Base-by-base conservation (phyloP, 108 stramenopile species). In the Cyclostephanos invisitatus region DNA sequence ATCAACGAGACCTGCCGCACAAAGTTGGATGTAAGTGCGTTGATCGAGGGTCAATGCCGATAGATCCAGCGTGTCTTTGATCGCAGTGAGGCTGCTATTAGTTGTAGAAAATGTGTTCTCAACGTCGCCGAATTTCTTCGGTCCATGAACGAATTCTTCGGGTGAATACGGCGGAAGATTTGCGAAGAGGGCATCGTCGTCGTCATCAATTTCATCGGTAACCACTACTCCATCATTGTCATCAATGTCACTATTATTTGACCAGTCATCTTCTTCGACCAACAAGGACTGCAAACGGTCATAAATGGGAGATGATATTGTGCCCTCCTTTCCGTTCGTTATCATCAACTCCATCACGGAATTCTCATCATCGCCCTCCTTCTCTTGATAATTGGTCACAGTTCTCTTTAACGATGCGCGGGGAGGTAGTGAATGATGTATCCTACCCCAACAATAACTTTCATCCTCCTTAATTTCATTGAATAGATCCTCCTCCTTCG, bases 261-360 rank as follows among this genome's bases (percentile, higher is more conserved):
- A 21, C 20, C 51, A 53, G 28, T 58, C 57, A 22, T 81, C 83
- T 58, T 81, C 82, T 25, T 87, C 83, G n/a, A 89, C 80, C 65
- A 89, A 50, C 68, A 89, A 68, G 25, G 86, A 89, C 51, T 87
- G 86, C 46, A 89, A 62, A 69, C 83, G 73, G 76, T 86, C 87
- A 68, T 79, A 84, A 59, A 86, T 32, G 38, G 83, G 75, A 44
- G 68, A 64, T 62, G 27, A 66, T 66, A 35, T 27, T 46, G 46
- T 57, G 15, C 3, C 32, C 14, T 38, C 27, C 12, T 36, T 44
- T 29, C 7, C 69, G 32, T 2, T 14, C 47, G 22, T n/a, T 32
- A 5, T 50, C 36, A 28, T 48, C 54, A 11, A 35, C 47, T 35
- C 57, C 28, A 27, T 46, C 68, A 24, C 20, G 50, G 18, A n/a